Percentiles rank a stretch among this genome's conserved stretches.
These are phyloP conservation scores for Mycena galericulata DNA, from an alignment of 768 basidiomycete species.

Conservation along the genomic window DNA sequence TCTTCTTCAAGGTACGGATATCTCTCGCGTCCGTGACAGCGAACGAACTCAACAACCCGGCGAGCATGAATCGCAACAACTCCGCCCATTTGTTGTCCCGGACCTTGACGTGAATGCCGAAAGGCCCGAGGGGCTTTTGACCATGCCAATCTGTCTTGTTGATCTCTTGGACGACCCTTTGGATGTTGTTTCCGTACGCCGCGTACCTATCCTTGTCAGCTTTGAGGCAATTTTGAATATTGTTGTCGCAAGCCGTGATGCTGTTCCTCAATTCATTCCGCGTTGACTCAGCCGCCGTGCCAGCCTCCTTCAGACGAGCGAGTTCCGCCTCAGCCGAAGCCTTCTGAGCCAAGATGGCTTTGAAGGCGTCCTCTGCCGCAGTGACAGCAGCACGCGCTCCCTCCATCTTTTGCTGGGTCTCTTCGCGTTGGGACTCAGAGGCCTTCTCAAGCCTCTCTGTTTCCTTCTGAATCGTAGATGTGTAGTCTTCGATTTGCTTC, in stretches of 20 bases:
- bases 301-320: conserved; percentile 49
- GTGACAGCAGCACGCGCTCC: conserved; percentile 54
- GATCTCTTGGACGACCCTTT: conserved; percentile 67
- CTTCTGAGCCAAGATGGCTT: conserved; percentile 41
- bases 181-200: conserved; percentile 74
- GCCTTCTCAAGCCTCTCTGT: conserved; percentile 63
- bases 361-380: conserved; percentile 50
- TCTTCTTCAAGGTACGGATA: conserved; percentile 61
- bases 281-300: conserved; percentile 50
- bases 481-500: conserved; percentile 51
- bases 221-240: conserved; percentile 62
- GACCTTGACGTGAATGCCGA: conserved; percentile 83
- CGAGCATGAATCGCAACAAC: conserved; percentile 74
- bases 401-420: conserved; percentile 63
- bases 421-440: conserved; percentile 73
- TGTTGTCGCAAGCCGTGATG: conserved; percentile 60
- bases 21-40: conserved; percentile 82
- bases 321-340: conserved; percentile 43
- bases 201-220: conserved; percentile 69
- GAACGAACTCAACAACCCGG: conserved; percentile 70
- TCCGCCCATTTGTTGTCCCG: conserved; percentile 75
- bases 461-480: conserved; percentile 65
- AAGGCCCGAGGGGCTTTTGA: conserved; percentile 77
- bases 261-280: conserved; percentile 48
- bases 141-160: conserved; percentile 69